A percentile compares a stretch with the other conserved stretches of the same genome.
Conservation (phyloP, 257 asterid species). For the Salvia splendens region DNA sequence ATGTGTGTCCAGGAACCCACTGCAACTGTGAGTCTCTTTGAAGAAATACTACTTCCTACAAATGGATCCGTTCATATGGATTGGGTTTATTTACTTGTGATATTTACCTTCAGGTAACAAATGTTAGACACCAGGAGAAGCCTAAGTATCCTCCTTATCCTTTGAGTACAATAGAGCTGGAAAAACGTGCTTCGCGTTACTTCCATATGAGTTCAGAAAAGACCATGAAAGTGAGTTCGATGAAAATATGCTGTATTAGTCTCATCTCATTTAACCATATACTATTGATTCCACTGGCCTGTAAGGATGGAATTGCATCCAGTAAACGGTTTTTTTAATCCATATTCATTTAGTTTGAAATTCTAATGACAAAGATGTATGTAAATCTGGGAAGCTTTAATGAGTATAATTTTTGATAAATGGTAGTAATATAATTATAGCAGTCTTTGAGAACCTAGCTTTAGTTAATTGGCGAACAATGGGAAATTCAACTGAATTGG, state of each 20-base stretch:
- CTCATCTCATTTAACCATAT: conserved; percentile 2
- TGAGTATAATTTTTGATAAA: conserved; percentile 5
- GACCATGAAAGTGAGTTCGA: conserved; percentile 81
- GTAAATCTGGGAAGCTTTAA: conserved; percentile 19
- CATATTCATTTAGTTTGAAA: conserved; percentile 16
- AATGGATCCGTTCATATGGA: conserved; percentile 23
- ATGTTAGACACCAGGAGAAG: conserved; percentile 74
- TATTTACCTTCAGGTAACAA: conserved; percentile 60
- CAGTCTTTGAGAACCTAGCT: conserved; percentile 14
- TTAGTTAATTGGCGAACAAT: conserved; percentile 20
- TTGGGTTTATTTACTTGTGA: conserved; percentile 25
- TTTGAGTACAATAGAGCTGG: conserved; percentile 94
- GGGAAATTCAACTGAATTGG: conserved; percentile 14
- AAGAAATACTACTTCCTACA: conserved; percentile 21
- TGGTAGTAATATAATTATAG: not conserved
- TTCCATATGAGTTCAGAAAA: conserved; percentile 91
- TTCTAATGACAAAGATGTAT: conserved; percentile 8
- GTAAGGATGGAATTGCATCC: not conserved
- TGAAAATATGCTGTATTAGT: conserved; percentile 29
- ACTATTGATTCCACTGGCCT: conserved; percentile 20
- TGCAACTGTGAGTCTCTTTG: conserved; percentile 76
- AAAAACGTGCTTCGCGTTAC: conserved; percentile 98
- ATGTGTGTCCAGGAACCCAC: conserved; percentile 84
- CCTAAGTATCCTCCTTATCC: conserved; percentile 93
- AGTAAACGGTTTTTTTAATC: conserved; percentile 4